Conservation (phyloP, 257 asterid genomes). For the Plantago ovata region DNA sequence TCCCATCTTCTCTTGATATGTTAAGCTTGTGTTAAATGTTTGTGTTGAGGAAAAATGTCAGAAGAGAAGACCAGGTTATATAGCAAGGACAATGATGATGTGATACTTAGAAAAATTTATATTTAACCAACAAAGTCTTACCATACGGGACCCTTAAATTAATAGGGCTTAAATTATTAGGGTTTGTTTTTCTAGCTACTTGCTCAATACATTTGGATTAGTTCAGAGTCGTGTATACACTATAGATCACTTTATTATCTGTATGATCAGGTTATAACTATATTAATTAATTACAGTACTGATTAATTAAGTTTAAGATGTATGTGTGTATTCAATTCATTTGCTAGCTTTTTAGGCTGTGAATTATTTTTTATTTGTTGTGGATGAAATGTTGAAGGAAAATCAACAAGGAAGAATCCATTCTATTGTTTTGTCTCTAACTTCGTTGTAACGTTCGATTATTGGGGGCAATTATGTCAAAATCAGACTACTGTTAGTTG, state of each 20-base stretch:
- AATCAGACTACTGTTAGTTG: background rate
- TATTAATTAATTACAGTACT: too few relatives aligned
- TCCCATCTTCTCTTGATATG: constrained; percentile 47
- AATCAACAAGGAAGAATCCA: constrained; percentile 40
- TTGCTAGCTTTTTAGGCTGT: constrained; percentile 29
- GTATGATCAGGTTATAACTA: too few relatives aligned
- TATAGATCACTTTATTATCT: constrained; percentile 12
- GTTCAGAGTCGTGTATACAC: too few relatives aligned
- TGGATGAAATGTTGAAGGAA: constrained; percentile 29
- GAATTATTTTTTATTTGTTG: constrained; percentile 30
- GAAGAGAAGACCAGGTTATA: constrained; percentile 67
- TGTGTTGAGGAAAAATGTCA: constrained; percentile 30
- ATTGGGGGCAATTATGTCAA: constrained; percentile 13
- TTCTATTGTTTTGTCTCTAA: constrained; percentile 39
- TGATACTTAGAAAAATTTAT: constrained; percentile 31
- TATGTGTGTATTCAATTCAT: constrained; percentile 25
- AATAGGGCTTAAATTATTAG: too few relatives aligned
- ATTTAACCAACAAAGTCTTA: constrained; percentile 39
- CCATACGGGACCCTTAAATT: constrained; percentile 13
- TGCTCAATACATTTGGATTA: constrained; percentile 54
- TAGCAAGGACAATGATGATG: constrained; percentile 62
- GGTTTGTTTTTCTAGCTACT: constrained; percentile 47
- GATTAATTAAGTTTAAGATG: constrained; percentile 30
- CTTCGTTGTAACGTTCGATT: constrained; percentile 26
- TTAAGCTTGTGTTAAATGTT: background rate